phyloP scores from a whole-genome alignment of 768 basidiomycete genomes.

The Tricholoma hemisulphureum region DNA sequence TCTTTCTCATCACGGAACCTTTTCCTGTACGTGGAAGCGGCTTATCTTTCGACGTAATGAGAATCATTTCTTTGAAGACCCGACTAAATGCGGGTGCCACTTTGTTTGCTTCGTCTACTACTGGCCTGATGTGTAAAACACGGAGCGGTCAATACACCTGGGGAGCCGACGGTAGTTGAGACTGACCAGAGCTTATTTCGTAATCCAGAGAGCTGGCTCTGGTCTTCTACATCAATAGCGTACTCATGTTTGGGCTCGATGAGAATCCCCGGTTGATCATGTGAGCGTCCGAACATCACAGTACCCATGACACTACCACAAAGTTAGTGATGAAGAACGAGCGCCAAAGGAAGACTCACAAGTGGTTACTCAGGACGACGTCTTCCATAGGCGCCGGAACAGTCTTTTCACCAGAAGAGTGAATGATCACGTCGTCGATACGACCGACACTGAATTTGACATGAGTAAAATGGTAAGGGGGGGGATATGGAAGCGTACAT shows the following conservation, averaged over 20 bases:
- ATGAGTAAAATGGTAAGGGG: background rate
- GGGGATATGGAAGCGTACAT: conserved; percentile 23
- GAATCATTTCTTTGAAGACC: conserved; percentile 52
- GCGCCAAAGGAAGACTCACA: conserved; percentile 12
- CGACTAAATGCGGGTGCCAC: conserved; percentile 36
- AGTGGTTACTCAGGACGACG: conserved; percentile 13
- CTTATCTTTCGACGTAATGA: conserved; percentile 38
- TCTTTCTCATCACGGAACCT: conserved; percentile 43
- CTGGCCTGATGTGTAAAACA: conserved; percentile 22
- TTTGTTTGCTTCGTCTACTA: conserved; percentile 41
- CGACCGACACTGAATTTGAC: conserved; percentile 28
- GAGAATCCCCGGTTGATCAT: conserved; percentile 30
- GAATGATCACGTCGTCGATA: conserved; percentile 30
- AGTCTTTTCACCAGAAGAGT: conserved; percentile 33
- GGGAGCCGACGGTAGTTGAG: background rate
- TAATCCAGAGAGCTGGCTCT: background rate
- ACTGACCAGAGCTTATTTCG: background rate
- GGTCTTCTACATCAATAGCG: conserved; percentile 30
- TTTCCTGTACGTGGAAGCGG: conserved; percentile 45
- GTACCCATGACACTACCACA: conserved; percentile 29
- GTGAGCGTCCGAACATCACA: conserved; percentile 41
- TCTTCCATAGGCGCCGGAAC: conserved; percentile 28
- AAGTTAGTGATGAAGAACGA: background rate
- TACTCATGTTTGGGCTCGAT: conserved; percentile 27
- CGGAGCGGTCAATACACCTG: background rate